Evolutionary conservation across 345 rosid species (phyloP).

Genomic region (Citrus glauca): DNA sequence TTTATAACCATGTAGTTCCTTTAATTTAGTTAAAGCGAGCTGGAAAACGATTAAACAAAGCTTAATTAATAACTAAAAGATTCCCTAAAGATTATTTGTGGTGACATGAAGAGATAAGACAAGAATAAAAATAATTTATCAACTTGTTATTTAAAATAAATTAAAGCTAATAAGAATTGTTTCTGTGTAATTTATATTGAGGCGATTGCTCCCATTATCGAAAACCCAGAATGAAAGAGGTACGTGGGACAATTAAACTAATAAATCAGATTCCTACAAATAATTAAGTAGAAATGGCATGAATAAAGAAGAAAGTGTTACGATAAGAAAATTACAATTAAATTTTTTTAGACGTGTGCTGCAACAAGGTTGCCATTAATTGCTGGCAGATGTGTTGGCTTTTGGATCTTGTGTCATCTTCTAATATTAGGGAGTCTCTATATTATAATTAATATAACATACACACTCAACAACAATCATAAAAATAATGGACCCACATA

Average conservation of each 20-base stretch:
- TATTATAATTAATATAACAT: no score
- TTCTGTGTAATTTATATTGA: background rate
- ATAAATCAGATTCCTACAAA: background rate
- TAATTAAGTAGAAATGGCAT: background rate
- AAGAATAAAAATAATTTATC: no score
- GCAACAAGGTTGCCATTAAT: conserved; percentile 2
- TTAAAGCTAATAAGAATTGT: background rate
- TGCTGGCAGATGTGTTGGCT: conserved; percentile 5
- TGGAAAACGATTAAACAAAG: background rate
- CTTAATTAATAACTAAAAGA: background rate
- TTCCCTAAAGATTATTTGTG: background rate
- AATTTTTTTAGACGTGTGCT: background rate
- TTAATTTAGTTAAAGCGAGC: no score
- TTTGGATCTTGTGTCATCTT: conserved; percentile 32
- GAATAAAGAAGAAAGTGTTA: background rate
- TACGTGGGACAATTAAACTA: conserved; percentile 17
- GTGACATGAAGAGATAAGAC: background rate
- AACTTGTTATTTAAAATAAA: background rate
- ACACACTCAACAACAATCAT: no score
- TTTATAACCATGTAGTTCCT: no score
- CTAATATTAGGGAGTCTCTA: no score
- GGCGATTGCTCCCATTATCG: background rate
- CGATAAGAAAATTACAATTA: background rate
- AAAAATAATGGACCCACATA: no score
- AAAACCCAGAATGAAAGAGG: conserved; percentile 8